Percentiles rank a stretch among this genome's conserved stretches.
Conservation (phyloP, 345 rosid species). For the Brassica nigra region DNA sequence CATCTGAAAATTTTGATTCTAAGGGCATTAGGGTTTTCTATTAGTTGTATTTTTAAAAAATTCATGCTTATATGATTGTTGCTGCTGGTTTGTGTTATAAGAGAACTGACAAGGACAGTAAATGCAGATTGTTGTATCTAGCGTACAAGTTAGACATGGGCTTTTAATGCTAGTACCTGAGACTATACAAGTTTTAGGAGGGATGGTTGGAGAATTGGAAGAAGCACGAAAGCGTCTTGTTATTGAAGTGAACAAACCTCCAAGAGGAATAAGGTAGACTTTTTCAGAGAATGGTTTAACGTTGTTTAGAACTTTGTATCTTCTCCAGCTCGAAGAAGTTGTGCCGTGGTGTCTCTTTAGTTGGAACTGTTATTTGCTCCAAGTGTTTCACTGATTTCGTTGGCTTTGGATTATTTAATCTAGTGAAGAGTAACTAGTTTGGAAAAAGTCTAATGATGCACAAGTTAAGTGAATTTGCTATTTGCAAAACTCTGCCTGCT, state of each 20-base stretch:
- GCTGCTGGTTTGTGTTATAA: neutral
- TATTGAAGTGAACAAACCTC: conserved; percentile 84
- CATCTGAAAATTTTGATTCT: neutral
- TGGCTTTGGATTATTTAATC: neutral
- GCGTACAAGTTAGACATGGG: conserved; percentile 75
- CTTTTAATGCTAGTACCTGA: conserved; percentile 90
- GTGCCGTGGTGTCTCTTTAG: conserved; percentile 17
- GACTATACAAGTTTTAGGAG: conserved; percentile 78
- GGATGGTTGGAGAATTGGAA: conserved; percentile 77
- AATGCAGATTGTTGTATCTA: conserved; percentile 72
- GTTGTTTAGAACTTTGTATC: conserved; percentile 2
- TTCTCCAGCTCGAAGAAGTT: neutral
- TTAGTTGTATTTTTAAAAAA: neutral
- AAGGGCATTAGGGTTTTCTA: neutral
- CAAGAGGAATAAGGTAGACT: conserved; percentile 88
- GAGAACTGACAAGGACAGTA: neutral
- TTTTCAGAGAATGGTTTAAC: neutral
- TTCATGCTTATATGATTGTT: neutral
- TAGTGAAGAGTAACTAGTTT: neutral
- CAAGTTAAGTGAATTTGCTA: conserved; percentile 1
- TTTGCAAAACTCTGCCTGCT: neutral
- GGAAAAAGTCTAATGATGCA: neutral
- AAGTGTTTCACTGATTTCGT: neutral
- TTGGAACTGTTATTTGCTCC: neutral
- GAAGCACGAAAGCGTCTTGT: conserved; percentile 71